phyloP scores from a whole-genome alignment of 495 filamentous ascomycete species.

The Astrocystis sublimbata region DNA sequence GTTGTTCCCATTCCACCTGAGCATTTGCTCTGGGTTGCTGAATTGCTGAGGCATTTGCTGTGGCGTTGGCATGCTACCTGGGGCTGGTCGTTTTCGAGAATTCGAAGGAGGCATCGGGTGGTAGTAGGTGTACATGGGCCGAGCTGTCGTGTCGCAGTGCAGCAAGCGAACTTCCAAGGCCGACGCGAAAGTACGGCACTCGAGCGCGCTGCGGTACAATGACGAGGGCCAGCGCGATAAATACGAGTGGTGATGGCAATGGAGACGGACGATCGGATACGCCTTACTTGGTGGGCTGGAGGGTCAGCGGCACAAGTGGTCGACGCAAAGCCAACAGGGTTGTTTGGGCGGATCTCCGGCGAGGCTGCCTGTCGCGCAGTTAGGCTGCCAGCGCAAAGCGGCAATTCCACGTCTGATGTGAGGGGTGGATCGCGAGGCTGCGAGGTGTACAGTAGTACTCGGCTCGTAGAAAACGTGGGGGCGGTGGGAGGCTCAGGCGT shows the following conservation, averaged over 20 bases:
- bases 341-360: slow-evolving; percentile 11
- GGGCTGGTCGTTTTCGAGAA: slow-evolving; percentile 71
- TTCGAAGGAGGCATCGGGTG: slow-evolving; percentile 52
- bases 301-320: too few species aligned
- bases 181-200: not conserved
- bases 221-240: not conserved
- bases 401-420: slow-evolving; percentile 5
- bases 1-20: slow-evolving; percentile 43
- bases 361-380: slow-evolving; percentile 8
- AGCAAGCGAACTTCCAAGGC: not conserved
- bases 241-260: not conserved
- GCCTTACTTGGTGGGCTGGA: not conserved
- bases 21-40: slow-evolving; percentile 41
- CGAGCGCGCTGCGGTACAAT: not conserved
- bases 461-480: slow-evolving; percentile 14
- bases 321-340: too few species aligned
- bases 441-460: slow-evolving; percentile 25
- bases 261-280: not conserved
- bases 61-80: slow-evolving; percentile 60
- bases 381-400: slow-evolving; percentile 6
- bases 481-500: slow-evolving; percentile 4
- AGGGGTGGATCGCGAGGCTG: slow-evolving; percentile 14
- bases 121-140: slow-evolving; percentile 37
- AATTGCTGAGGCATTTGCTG: slow-evolving; percentile 47
- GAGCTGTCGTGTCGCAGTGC: slow-evolving; percentile 2